phyloP scores from a whole-genome alignment of 2,329 filamentous ascomycete species.

The Davidsoniella australis region DNA sequence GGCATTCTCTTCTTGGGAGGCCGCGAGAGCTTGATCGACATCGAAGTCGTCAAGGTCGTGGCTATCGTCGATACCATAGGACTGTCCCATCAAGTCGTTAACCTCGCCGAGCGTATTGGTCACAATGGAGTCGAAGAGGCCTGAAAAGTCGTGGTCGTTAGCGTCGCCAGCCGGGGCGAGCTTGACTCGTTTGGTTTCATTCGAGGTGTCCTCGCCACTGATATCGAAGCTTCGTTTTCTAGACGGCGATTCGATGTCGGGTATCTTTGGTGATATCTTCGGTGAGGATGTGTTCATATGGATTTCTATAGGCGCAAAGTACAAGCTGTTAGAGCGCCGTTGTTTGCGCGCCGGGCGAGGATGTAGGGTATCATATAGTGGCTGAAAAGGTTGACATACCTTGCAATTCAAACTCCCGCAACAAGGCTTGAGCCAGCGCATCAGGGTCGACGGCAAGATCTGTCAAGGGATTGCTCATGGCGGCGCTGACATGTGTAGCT shows the following conservation, averaged over 20 bases:
- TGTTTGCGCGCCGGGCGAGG: background rate
- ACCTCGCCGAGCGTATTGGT: conserved; percentile 26
- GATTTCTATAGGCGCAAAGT: background rate
- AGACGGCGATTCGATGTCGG: conserved; percentile 2
- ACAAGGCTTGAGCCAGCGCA: conserved; percentile 11
- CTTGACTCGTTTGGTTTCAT: conserved; percentile 13
- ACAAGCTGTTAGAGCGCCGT: background rate
- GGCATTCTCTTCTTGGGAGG: conserved; percentile 18
- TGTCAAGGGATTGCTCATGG: conserved; percentile 1
- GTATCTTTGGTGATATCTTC: background rate
- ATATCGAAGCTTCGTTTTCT: conserved; percentile 8
- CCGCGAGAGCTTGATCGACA: conserved; percentile 21
- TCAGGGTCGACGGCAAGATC: conserved; percentile 11
- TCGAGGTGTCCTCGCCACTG: background rate
- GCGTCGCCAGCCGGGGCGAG: background rate
- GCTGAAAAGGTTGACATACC: conserved; percentile 2
- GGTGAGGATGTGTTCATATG: background rate
- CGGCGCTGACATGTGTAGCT: conserved; percentile 6
- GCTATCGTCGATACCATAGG: conserved; percentile 15
- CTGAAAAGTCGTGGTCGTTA: conserved; percentile 3
- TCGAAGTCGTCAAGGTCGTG: conserved; percentile 16
- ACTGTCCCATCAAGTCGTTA: conserved; percentile 21
- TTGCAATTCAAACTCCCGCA: conserved; percentile 12
- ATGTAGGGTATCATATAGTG: background rate
- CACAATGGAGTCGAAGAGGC: conserved; percentile 17